Evolutionary conservation across 1,284 basidiomycete species (phyloP), one percentile per base, ranked within the genome.

Genomic region (Pseudozyma pruni): DNA sequence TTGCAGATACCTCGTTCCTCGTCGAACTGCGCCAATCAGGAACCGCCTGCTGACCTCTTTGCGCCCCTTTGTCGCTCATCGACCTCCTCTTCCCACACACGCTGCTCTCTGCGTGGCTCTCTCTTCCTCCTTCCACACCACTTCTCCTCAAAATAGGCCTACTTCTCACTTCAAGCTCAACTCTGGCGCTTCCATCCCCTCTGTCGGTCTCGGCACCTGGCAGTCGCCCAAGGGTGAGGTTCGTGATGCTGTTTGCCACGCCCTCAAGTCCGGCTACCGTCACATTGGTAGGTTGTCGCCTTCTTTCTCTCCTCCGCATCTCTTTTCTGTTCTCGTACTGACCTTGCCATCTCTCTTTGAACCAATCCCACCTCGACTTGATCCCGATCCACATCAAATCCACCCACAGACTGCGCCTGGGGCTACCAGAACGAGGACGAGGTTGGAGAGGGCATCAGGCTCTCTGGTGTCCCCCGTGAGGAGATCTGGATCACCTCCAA

Each of bases 401-500:
- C 16, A 8, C 10, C 17, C 16, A 27, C 25, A 41, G 60, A 71
- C 61, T 64, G 67, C 31, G 68, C 68, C 32, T 70, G 66, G 66
- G 66, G 66, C 33, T 76, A 82, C 61, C 76, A 83, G 51, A 95
- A 95, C 83, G 92, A 95, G 84, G 90, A 89, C 79, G 90, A 93
- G 83, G 92, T 92, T 22, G 93, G 91, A 16, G 79, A 90, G 51
- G 93, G 92, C 35, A 89, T 95, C 81, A 84, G 85, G 35, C 87
- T 86, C 40, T 90, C 89, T 49, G 92, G 85, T 22, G 84, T 94
- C 20, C 88, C 89, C 48, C 87, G 93, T 67, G 86, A 87, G 39
- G 90, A 94, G 63, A 87, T 95, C 67, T 94, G 91, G 83, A 88
- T 94, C 58, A 91, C 92, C 7, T 90, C 89, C 58, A 93, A 94